A percentile compares a stretch with the other conserved stretches of the same genome.
These are phyloP conservation scores for Leptoxyphium fumago DNA, from an alignment of 2,329 filamentous ascomycete genomes.

Conservation along the genomic window DNA sequence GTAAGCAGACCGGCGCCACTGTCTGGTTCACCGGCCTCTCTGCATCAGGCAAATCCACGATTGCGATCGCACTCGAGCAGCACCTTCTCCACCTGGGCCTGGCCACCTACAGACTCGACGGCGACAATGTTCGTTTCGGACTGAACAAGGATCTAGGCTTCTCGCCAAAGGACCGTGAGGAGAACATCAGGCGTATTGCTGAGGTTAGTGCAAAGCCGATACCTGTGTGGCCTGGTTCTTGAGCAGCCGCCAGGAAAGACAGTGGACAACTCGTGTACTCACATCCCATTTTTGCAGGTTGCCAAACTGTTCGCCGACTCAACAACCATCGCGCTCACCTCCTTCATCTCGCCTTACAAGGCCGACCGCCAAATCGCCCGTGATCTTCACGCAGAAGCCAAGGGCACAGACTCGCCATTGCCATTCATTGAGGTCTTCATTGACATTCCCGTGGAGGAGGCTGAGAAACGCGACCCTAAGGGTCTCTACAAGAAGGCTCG, in stretches of 20 bases:
- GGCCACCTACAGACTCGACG: slow-evolving; percentile 83
- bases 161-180: slow-evolving; percentile 79
- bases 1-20: slow-evolving; percentile 79
- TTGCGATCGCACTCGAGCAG: slow-evolving; percentile 92
- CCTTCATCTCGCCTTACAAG: slow-evolving; percentile 91
- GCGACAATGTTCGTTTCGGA: slow-evolving; percentile 96
- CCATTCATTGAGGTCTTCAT: slow-evolving; percentile 91
- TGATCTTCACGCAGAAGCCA: slow-evolving; percentile 54
- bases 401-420: slow-evolving; percentile 45
- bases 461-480: slow-evolving; percentile 92
- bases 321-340: slow-evolving; percentile 75
- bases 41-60: slow-evolving; percentile 91
- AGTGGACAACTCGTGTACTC: too few species aligned
- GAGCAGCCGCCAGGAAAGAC: background rate
- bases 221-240: background rate
- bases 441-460: slow-evolving; percentile 79
- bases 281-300: slow-evolving; percentile 36
- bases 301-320: slow-evolving; percentile 93
- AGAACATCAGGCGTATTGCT: slow-evolving; percentile 94
- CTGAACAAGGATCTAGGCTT: slow-evolving; percentile 97
- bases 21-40: slow-evolving; percentile 97
- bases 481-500: slow-evolving; percentile 95
- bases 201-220: slow-evolving; percentile 36
- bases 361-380: slow-evolving; percentile 74
- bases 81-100: slow-evolving; percentile 78